Base-by-base conservation (phyloP, 2,329 filamentous ascomycete species). In the Trichoderma sp. region DNA sequence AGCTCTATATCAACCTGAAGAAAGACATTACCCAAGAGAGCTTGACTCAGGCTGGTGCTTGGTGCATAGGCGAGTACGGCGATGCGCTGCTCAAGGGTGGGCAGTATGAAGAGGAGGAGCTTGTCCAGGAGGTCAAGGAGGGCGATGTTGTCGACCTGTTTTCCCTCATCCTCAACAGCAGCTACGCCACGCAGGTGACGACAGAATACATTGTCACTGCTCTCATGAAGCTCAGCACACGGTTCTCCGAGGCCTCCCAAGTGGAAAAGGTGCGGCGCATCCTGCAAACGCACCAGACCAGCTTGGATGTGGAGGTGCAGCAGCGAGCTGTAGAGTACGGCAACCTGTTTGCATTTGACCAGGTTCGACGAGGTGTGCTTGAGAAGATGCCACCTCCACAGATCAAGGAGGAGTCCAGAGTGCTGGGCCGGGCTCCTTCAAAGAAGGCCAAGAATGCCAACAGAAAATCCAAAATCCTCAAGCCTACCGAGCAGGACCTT, bases 11-110 rank as follows among this genome's bases (percentile, higher is more conserved):
- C 24, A 94, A 93, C 77, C 87, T 99, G 74, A 98, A 97, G 84
- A 97, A 97, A 79, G 97, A 99, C 80, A 98, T 99, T 80, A 98
- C 96, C 2, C 97, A 99, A 83, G 97, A 99, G 85, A 97, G 95
- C 78, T 86, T 99, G 78, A 98, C 95, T 9, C 90, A 98, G 77
- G 95, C 96, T 67, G 97, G 94, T 50, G 93, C 97, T 7, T 99
- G 97, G 97, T 97, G 97, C 72, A 98, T 99, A 83, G 97, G 97
- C 81, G 97, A 99, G 85, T 99, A 95, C 81, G 96, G 95, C 14
- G 97, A 99, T 84, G 91, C 93, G 24, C 88, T 99, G n/a, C 88
- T 99, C 45, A 91, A 91, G 76, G 95, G 95, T 45, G 95, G 95
- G 1, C 93, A 97, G 80, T 98, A 97, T 79, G 96, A 98, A 83